phyloP scores from a whole-genome alignment of 2,329 filamentous ascomycete species.

The Plenodomus tracheiphilus region DNA sequence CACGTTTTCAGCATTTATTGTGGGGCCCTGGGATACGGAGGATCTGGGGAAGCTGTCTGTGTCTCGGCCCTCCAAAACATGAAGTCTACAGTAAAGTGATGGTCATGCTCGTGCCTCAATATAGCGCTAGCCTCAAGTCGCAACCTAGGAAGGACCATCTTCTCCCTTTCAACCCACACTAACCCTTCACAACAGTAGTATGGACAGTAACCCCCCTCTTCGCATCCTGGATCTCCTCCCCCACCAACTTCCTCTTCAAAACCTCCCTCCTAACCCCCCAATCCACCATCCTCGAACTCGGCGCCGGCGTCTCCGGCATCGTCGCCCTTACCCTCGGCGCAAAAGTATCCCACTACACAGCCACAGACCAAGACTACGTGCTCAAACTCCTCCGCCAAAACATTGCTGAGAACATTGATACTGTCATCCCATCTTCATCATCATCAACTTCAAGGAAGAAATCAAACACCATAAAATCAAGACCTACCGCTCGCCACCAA shows the following conservation, averaged over 20 bases:
- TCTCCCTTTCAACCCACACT: not conserved
- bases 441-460: slow-evolving; percentile 12
- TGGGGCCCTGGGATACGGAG: not conserved
- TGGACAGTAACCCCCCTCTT: slow-evolving; percentile 90
- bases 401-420: slow-evolving; percentile 62
- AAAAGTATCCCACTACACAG: slow-evolving; percentile 67
- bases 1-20: not conserved
- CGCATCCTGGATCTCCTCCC: slow-evolving; percentile 74
- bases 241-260: slow-evolving; percentile 65
- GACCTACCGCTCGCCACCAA: no score
- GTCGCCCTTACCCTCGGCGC: slow-evolving; percentile 72
- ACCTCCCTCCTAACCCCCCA: slow-evolving; percentile 55
- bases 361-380: slow-evolving; percentile 89
- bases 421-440: slow-evolving; percentile 14
- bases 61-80: no score
- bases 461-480: not conserved
- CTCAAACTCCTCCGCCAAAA: slow-evolving; percentile 77
- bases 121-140: not conserved
- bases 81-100: no score
- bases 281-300: slow-evolving; percentile 76
- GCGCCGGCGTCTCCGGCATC: slow-evolving; percentile 83
- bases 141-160: not conserved
- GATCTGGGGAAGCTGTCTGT: no score
- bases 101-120: no score
- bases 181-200: slow-evolving; percentile 61